These are phyloP conservation scores for Bimuria novae-zelandiae DNA, from an alignment of 2,329 filamentous ascomycete genomes.

Conservation along the genomic window DNA sequence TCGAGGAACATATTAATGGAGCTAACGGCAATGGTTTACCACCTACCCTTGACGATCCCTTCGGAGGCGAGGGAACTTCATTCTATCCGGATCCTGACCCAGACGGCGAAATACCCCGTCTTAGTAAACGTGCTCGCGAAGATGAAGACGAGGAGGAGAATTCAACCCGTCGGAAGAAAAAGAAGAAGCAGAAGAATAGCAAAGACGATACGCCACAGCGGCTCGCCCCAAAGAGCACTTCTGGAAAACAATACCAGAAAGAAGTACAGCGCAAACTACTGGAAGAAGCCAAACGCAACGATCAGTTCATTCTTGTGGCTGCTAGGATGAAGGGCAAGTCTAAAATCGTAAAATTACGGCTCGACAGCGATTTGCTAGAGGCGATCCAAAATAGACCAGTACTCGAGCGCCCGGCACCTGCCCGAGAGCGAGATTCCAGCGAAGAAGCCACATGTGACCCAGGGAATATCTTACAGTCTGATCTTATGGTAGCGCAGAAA, in stretches of 20 bases:
- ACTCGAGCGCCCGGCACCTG: conserved; percentile 26
- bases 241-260: conserved; percentile 54
- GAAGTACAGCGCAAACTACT: conserved; percentile 52
- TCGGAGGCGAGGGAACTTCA: conserved; percentile 23
- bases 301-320: conserved; percentile 52
- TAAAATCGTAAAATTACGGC: conserved; percentile 48
- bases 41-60: conserved; percentile 17
- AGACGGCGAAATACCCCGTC: conserved; percentile 35
- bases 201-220: conserved; percentile 44
- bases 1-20: conserved; percentile 23
- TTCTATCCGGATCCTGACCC: conserved; percentile 35
- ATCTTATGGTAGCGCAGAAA: conserved; percentile 31
- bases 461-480: conserved; percentile 44
- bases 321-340: conserved; percentile 53
- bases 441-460: conserved; percentile 30
- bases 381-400: conserved; percentile 39
- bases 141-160: conserved; percentile 36
- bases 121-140: conserved; percentile 37
- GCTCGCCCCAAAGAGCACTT: conserved; percentile 47
- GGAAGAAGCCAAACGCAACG: conserved; percentile 49
- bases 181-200: conserved; percentile 38
- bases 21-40: conserved; percentile 25
- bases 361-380: conserved; percentile 45
- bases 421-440: conserved; percentile 24
- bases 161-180: conserved; percentile 22